These are phyloP conservation scores for Peronospora belbahrii DNA, from an alignment of 352 stramenopile species.

Conservation along the genomic window DNA sequence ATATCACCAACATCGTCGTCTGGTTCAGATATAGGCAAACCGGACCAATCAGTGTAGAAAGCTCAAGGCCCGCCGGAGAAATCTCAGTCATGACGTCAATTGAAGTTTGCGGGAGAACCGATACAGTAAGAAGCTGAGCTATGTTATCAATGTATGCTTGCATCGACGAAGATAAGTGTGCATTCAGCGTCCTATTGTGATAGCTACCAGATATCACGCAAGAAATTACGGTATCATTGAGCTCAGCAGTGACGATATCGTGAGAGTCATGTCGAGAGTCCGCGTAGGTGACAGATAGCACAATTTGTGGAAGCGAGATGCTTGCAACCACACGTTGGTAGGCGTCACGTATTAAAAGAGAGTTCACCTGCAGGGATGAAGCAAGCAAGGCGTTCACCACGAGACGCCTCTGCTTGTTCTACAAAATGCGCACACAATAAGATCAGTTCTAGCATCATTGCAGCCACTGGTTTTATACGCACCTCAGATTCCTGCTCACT, in stretches of 20 bases:
- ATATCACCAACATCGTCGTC: conserved; percentile 58
- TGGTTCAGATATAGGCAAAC: conserved; percentile 58
- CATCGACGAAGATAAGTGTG: conserved; percentile 35
- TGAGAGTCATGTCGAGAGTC: conserved; percentile 36
- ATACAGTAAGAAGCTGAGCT: conserved; percentile 57
- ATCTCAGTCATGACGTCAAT: conserved; percentile 38
- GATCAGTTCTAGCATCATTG: conserved; percentile 1
- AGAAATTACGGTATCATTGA: conserved; percentile 36
- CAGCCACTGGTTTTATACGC: conserved; percentile 2
- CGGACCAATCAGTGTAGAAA: conserved; percentile 47
- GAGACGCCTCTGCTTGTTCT: conserved; percentile 60
- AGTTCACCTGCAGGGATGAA: conserved; percentile 58
- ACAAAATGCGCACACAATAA: conserved; percentile 7
- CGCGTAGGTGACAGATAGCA: conserved; percentile 35
- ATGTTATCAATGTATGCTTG: conserved; percentile 70
- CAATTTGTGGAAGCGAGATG: conserved; percentile 29
- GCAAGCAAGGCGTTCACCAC: conserved; percentile 61
- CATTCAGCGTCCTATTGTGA: conserved; percentile 15
- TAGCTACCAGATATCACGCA: conserved; percentile 22
- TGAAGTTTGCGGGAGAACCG: conserved; percentile 45
- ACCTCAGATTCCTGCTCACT: conserved; percentile 51
- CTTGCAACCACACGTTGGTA: conserved; percentile 35
- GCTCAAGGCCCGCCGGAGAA: conserved; percentile 21
- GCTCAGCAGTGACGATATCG: conserved; percentile 49
- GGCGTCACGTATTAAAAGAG: conserved; percentile 28